Evolutionary conservation across 345 rosid genomes (phyloP), one percentile per base, ranked within the genome.

Genomic region (Erysimum cheiranthoides): DNA sequence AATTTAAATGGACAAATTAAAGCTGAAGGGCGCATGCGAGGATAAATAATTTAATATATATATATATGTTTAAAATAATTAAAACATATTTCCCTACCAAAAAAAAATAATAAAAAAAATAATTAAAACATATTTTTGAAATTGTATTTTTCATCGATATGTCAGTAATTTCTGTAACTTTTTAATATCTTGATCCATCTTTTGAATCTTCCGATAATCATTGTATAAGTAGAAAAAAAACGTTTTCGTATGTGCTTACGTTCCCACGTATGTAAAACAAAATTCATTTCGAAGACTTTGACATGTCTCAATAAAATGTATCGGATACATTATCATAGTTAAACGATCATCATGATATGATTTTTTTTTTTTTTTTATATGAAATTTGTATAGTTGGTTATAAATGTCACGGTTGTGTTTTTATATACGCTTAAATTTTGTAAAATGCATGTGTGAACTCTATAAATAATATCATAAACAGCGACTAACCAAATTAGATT

Each of bases 171-270:
- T 50, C 39, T 36, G 6, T 47, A 47, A 47, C 18, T 4, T 32
- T 34, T 34, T 2, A 3, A 11, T 11, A 11, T 47, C 16, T 3
- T 17, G 8, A 35, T 51, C 36, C 31, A 35, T 50, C 31, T 51
- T 11, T 40, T 8, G 10, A 40, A 8, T 61, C 14, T 62, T 40
- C 50, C 50, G 42, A 39, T 21, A 18, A 38, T 21, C 17, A 5
- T 5, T 16, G 10, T 17, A 18, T 1, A 31, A 49, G 18, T 10
- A 50, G 14, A 50, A 47, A 10, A 14, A 34, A 35, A 5, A 21
- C 18, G 32, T 25, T 43, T 49, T 57, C 35, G 28, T 61, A 38
- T 38, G 21, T 49, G 50, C 31, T 59, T 49, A 27, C 50, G 66
- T 60, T 71, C 36, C 49, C 7, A 6, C 0, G 39, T 9, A 47